A percentile compares a stretch with the other conserved stretches of the same genome.
Evolutionary conservation across 2,329 filamentous ascomycete species (phyloP).

Genomic region (Sordariomycetes sp.): DNA sequence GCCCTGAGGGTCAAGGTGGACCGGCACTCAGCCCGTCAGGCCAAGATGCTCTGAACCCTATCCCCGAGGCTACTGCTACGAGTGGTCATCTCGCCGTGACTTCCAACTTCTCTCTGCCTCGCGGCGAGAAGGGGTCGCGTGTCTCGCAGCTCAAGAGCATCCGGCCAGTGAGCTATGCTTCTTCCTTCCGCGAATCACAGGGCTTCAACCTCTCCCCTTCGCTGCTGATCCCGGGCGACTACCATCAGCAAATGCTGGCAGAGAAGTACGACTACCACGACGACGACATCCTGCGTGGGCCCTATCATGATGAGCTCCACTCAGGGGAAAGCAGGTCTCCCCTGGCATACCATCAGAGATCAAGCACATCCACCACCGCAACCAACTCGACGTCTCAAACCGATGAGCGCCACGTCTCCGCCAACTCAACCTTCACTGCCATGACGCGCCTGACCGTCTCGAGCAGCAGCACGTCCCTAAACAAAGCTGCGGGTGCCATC

Average conservation of each 20-base stretch:
- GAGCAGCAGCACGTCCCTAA: conserved; percentile 39
- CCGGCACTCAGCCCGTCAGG: background rate
- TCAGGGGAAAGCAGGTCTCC: conserved; percentile 2
- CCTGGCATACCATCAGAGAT: conserved; percentile 29
- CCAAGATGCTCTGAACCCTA: conserved; percentile 9
- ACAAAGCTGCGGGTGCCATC: conserved; percentile 21
- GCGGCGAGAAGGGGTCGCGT: conserved; percentile 19
- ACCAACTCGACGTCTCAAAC: conserved; percentile 39
- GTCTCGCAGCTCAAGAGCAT: conserved; percentile 19
- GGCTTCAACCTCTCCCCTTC: conserved; percentile 52
- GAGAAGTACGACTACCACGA: conserved; percentile 18
- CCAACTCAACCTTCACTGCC: conserved; percentile 42
- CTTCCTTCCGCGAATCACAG: conserved; percentile 49
- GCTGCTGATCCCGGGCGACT: conserved; percentile 53
- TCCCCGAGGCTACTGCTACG: too few relatives aligned
- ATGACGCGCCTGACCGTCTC: conserved; percentile 45
- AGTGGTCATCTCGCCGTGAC: conserved; percentile 20
- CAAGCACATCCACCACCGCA: conserved; percentile 45
- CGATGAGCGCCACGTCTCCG: conserved; percentile 42
- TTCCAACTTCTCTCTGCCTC: conserved; percentile 44
- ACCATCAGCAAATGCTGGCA: conserved; percentile 41
- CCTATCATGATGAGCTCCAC: conserved; percentile 5
- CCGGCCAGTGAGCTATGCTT: conserved; percentile 35
- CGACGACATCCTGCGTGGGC: conserved; percentile 16
- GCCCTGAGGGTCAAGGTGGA: background rate